Conservation (phyloP, 2,329 filamentous ascomycete genomes). For the Trichophyton schoenleinii region DNA sequence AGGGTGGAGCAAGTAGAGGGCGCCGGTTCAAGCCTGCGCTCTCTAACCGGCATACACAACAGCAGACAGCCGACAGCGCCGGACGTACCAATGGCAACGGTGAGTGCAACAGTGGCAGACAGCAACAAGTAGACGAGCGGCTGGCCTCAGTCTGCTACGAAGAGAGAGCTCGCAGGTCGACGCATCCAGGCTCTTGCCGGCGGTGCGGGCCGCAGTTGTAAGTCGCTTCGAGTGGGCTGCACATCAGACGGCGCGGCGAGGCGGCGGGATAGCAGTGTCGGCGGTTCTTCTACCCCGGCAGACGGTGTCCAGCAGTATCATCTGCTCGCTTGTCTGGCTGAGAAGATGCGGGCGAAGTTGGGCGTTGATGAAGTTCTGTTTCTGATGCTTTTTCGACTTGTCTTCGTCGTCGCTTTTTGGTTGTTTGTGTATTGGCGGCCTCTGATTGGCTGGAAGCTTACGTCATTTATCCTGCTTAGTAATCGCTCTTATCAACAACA, state of each 20-base stretch:
- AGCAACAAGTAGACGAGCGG: background rate
- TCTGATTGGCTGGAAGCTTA: background rate
- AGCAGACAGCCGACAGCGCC: too few relatives aligned
- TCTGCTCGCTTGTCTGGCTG: background rate
- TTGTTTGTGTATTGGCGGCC: background rate
- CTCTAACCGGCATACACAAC: too few relatives aligned
- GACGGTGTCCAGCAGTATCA: background rate
- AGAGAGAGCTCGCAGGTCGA: background rate
- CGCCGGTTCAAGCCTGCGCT: background rate
- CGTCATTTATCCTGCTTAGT: background rate
- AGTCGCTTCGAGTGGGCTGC: background rate
- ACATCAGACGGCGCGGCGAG: background rate
- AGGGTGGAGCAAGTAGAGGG: background rate
- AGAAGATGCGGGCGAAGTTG: too few relatives aligned
- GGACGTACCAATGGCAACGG: background rate
- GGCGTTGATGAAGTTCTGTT: background rate
- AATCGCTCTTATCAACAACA: background rate
- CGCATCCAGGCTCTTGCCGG: conserved; percentile 2
- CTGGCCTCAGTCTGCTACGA: background rate
- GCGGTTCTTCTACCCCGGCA: background rate
- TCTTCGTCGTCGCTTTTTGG: background rate
- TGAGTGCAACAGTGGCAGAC: background rate
- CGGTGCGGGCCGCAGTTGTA: conserved; percentile 1
- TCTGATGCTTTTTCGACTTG: background rate
- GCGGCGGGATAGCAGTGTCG: background rate